Evolutionary conservation across 2,329 filamentous ascomycete genomes (phyloP).

Genomic region (Rachicladosporium sp.): DNA sequence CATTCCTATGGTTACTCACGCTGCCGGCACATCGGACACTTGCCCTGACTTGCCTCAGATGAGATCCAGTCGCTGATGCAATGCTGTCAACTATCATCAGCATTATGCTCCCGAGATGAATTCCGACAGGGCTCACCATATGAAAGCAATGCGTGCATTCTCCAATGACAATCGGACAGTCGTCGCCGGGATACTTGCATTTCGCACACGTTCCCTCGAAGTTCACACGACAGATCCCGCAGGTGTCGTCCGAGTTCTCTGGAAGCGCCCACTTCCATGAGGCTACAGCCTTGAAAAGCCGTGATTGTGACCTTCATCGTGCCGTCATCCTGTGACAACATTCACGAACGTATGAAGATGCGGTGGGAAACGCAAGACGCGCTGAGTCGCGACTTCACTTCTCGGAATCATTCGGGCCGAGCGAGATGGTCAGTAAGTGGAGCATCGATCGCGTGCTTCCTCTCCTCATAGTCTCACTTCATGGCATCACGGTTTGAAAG

Average conservation of each 20-base stretch:
- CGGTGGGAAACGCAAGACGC: too few relatives aligned
- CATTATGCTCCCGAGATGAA: neutral
- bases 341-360: too few relatives aligned
- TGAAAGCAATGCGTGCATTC: slow-evolving; percentile 98
- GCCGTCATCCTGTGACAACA: too few relatives aligned
- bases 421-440: too few relatives aligned
- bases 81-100: slow-evolving; percentile 45
- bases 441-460: too few relatives aligned
- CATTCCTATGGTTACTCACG: slow-evolving; percentile 21
- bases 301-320: slow-evolving; percentile 90
- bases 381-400: too few relatives aligned
- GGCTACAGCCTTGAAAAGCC: slow-evolving; percentile 86
- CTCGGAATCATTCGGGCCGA: too few relatives aligned
- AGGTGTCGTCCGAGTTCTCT: slow-evolving; percentile 72
- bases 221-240: slow-evolving; percentile 94
- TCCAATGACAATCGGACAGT: slow-evolving; percentile 86
- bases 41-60: slow-evolving; percentile 81
- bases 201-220: slow-evolving; percentile 97
- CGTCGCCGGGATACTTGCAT: slow-evolving; percentile 94
- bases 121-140: slow-evolving; percentile 48
- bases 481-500: too few relatives aligned
- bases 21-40: slow-evolving; percentile 97
- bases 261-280: slow-evolving; percentile 98
- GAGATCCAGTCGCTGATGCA: slow-evolving; percentile 95
- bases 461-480: too few relatives aligned